Percentiles rank a stretch among this genome's conserved stretches.
phyloP scores from a whole-genome alignment of 2,329 filamentous ascomycete genomes.

The Aspergillus bombycis region DNA sequence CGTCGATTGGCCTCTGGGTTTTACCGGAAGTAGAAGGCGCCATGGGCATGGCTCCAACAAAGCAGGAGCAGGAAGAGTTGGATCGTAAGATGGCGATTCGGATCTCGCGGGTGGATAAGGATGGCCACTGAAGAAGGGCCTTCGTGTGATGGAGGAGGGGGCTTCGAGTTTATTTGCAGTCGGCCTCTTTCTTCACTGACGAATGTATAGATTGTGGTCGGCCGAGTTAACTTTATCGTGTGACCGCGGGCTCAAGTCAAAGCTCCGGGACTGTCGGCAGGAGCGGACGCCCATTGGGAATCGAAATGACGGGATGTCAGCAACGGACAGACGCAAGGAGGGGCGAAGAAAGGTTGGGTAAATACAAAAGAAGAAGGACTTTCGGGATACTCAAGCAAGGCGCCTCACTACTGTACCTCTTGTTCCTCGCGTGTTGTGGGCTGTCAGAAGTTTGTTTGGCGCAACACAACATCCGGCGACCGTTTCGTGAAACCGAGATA shows the following conservation, averaged over 20 bases:
- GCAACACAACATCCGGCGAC: conserved; percentile 25
- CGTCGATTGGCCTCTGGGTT: conserved; percentile 70
- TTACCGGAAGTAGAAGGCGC: conserved; percentile 74
- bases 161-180: conserved; percentile 2
- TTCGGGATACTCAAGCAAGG: conserved; percentile 1
- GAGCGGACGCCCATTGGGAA: not conserved
- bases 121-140: conserved; percentile 20
- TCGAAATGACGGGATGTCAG: not conserved
- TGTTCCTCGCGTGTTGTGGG: conserved; percentile 16
- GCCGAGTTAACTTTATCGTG: conserved; percentile 9
- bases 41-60: conserved; percentile 71
- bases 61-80: conserved; percentile 72
- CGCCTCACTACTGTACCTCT: not conserved
- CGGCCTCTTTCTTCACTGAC: conserved; percentile 3
- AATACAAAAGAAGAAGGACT: not conserved
- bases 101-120: conserved; percentile 38
- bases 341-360: not conserved
- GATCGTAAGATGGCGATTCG: conserved; percentile 46
- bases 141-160: not conserved
- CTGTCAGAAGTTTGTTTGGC: conserved; percentile 26
- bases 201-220: not conserved
- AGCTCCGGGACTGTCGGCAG: not conserved
- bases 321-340: not conserved
- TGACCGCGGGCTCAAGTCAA: conserved; percentile 5
- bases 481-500: conserved; percentile 26